Base-by-base conservation (phyloP, 257 asterid species). In the Scutellaria galericulata region DNA sequence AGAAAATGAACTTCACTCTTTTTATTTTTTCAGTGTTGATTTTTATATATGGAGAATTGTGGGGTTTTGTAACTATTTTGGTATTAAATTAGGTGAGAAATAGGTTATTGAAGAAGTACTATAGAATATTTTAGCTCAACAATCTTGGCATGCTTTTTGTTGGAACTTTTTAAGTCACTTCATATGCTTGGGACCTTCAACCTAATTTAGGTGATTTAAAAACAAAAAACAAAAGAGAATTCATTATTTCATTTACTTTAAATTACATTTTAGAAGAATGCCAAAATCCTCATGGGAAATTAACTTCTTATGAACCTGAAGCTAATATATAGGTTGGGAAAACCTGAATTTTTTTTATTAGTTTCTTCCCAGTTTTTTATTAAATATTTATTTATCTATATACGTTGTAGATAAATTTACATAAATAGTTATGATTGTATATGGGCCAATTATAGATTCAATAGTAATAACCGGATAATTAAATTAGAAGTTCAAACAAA, bases 151-250 rank as follows among this genome's bases (percentile, higher is more conserved):
- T 57, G 48, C 7, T 45, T 64, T 35, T 60, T 7, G 44, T 66
- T 27, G 72, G 59, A 39, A 60, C 3, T 11, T 59, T 35, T 11
- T 8, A 27, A 27, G 53, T 22, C 39, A 18, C 18, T 27, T 57
- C 80, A 76, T 70, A 62, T 15, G 31, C 80, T 68, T 76, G 59
- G 70, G 31, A 66, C 80, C 58, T 75, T 10, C 74, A 64, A 73
- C 66, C 77, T 73, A 45, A 37, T 51, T 67, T 35, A 4, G 31
- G 18, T 14, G 37, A 24, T 24, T 24, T 24, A 24, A 24, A 24
- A 24, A 24, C 1, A 24, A 24, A 24, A 24, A 24, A 24, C 27
- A 18, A 18, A 18, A 18, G 18, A 18, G 18, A 18, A 18, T 18
- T 18, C 27, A 24, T 24, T 24, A 24, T 24, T 24, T 24, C 27